Evolutionary conservation across 2,329 filamentous ascomycete genomes (phyloP).

Genomic region (Colletotrichum tanaceti): DNA sequence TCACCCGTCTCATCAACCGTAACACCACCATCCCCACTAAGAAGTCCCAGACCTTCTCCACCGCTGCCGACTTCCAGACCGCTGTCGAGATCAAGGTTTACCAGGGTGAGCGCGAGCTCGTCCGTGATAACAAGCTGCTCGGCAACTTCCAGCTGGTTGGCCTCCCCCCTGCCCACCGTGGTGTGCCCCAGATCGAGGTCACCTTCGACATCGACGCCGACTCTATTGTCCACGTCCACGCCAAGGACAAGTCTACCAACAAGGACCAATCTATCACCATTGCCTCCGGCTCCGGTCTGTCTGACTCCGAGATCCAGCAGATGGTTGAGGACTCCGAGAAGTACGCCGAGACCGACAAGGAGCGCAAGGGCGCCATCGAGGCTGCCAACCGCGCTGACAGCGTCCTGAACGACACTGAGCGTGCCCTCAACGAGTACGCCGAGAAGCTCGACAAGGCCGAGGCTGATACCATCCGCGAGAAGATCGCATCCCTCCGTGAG

Average conservation of each 20-base stretch:
- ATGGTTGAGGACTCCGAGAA: constrained; percentile 99
- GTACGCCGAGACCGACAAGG: constrained; percentile 94
- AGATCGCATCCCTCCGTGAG: constrained; percentile 87
- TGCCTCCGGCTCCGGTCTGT: constrained; percentile 95
- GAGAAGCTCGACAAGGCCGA: constrained; percentile 97
- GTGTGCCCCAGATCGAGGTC: constrained; percentile 96
- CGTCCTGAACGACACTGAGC: constrained; percentile 97
- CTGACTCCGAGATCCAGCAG: constrained; percentile 91
- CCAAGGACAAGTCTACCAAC: constrained; percentile 99
- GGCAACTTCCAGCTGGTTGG: constrained; percentile 99
- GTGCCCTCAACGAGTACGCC: constrained; percentile 95
- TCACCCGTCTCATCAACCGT: constrained; percentile 97
- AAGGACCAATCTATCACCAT: constrained; percentile 99
- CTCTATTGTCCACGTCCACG: constrained; percentile 96
- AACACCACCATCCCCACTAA: constrained; percentile 99
- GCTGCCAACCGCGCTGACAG: constrained; percentile 97
- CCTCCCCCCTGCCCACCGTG: constrained; percentile 94
- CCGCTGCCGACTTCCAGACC: constrained; percentile 97
- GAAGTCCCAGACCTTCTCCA: constrained; percentile 99
- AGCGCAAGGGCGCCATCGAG: constrained; percentile 95
- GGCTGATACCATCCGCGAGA: constrained; percentile 92
- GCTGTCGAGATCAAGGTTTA: constrained; percentile 99
- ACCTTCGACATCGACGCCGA: constrained; percentile 99
- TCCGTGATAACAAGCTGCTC: constrained; percentile 97
- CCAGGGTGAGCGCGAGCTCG: constrained; percentile 99